Evolutionary conservation across 345 rosid species (phyloP).

Genomic region (Arabis hirsuta): DNA sequence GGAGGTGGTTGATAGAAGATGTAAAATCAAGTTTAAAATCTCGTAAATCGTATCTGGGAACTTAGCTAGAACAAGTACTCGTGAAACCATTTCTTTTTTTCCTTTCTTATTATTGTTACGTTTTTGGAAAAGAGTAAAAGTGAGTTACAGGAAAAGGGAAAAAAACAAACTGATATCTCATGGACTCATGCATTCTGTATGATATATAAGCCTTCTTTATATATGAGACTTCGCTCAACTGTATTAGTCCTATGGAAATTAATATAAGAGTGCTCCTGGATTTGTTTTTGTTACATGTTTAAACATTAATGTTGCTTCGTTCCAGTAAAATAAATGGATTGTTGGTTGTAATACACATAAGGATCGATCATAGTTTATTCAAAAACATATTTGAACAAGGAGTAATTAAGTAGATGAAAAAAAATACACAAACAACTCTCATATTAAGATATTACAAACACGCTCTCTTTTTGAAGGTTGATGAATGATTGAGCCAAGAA

Average conservation of each 20-base stretch:
- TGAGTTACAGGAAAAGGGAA: constrained; percentile 24
- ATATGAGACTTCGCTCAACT: constrained; percentile 3
- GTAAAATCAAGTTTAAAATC: constrained; percentile 59
- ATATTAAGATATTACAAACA: constrained; percentile 21
- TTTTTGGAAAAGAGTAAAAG: constrained; percentile 43
- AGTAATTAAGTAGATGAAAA: too few relatives aligned
- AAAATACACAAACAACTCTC: too few relatives aligned
- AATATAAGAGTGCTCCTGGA: constrained; percentile 8
- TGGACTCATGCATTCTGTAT: too few relatives aligned
- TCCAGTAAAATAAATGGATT: neutral
- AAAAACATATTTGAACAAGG: neutral
- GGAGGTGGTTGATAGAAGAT: constrained; percentile 72
- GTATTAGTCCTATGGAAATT: neutral
- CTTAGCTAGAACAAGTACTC: constrained; percentile 54
- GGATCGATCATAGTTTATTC: neutral
- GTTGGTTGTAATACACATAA: neutral
- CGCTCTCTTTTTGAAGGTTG: neutral
- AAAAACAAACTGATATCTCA: too few relatives aligned
- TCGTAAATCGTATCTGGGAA: constrained; percentile 56
- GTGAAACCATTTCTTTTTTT: constrained; percentile 18
- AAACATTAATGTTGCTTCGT: neutral
- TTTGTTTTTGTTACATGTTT: neutral
- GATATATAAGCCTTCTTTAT: constrained; percentile 9
- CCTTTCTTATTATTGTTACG: constrained; percentile 35
- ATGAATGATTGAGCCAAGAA: constrained; percentile 21